phyloP scores from a whole-genome alignment of 768 basidiomycete species.

The Pholiota molesta region DNA sequence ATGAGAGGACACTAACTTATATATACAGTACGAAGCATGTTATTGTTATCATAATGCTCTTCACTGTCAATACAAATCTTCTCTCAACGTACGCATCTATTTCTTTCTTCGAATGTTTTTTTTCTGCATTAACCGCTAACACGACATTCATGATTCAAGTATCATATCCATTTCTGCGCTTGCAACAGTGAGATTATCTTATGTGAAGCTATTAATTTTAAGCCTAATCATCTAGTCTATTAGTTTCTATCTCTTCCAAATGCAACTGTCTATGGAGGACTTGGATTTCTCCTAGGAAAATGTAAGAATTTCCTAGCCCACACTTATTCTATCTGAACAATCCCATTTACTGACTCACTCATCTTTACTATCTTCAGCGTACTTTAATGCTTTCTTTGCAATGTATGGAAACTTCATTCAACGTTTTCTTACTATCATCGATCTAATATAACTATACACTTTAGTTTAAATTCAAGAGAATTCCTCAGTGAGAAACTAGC shows the following conservation, averaged over 20 bases:
- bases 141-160: not conserved
- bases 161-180: slow-evolving; percentile 4
- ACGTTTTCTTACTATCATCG: not conserved
- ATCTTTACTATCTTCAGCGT: slow-evolving; percentile 6
- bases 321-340: not conserved
- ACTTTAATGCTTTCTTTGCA: slow-evolving; percentile 17
- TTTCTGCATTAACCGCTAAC: not conserved
- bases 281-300: slow-evolving; percentile 13
- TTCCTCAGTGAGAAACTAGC: slow-evolving; percentile 14
- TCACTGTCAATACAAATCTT: slow-evolving; percentile 14
- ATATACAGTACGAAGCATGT: slow-evolving; percentile 11
- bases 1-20: not conserved
- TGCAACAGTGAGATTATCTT: slow-evolving; percentile 7
- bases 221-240: not conserved
- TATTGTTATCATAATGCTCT: slow-evolving; percentile 12
- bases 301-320: not conserved
- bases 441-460: not conserved
- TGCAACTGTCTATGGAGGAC: slow-evolving; percentile 15
- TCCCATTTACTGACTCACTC: not conserved
- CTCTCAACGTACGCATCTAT: slow-evolving; percentile 11
- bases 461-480: slow-evolving; percentile 14
- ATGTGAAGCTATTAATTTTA: not conserved
- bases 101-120: not conserved
- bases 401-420: slow-evolving; percentile 3
- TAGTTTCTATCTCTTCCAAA: slow-evolving; percentile 14